Base-by-base conservation (phyloP, 2,329 filamentous ascomycete genomes). In the Aspergillus ruber region DNA sequence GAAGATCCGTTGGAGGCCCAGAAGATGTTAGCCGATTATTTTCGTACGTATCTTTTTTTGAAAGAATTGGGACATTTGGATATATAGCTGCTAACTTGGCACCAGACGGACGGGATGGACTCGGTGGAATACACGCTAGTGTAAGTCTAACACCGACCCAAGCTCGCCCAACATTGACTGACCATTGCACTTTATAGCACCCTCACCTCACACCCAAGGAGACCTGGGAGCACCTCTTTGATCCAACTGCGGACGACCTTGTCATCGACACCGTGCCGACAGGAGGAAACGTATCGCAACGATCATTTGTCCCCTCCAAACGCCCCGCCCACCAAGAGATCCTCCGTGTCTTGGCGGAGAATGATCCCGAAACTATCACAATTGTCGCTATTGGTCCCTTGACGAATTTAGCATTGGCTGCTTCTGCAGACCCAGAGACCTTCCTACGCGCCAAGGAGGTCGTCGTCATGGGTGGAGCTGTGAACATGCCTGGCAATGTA, bases 401-500 rank as follows among this genome's bases (percentile, higher is more conserved):
- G 57, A 97, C 93, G n/a, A 98, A 95, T 64, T 73, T 95, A 25
- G 93, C 93, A 1, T 70, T 95, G 21, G 93, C 93, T 3, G 90
- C 93, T 2, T 84, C 89, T 12, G 83, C 89, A 60, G 91, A 97
- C 57, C 85, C 90, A 0, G 88, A 91, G 67, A 85, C 90, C 0
- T 96, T 98, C 67, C 76, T 98, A 47, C 82, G 83, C 39, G 88
- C 84, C 43, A 95, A 94, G 67, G 90, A 97, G 68, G 80, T 98
- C 3, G 85, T 95, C 3, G 87, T 96, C 42, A 98, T 98, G 93
- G 93, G 91, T 50, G 93, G 93, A 50, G 84, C 88, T 20, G 80
- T 98, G 46, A 77, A 86, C 50, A 73, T 83, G 40, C 79, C 83
- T 44, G 93, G 93, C 57, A 98, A 98, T 67, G 83, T 88, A 61